Conservation (phyloP, 164 flowering plant species). For the Macadamia integrifolia region DNA sequence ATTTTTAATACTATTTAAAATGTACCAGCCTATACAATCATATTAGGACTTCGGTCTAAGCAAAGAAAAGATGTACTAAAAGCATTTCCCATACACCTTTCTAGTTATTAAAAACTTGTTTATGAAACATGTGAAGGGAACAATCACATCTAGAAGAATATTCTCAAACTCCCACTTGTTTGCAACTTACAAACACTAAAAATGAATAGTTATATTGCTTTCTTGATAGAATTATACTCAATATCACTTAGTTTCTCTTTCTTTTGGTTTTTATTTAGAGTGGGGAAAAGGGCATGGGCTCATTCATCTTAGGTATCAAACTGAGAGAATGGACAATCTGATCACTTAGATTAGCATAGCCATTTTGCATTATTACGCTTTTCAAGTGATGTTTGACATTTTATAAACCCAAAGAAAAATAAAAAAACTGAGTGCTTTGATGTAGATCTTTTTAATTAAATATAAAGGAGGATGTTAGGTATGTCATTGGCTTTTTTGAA, state of each 20-base stretch:
- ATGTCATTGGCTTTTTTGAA: too few relatives aligned
- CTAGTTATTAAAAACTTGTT: not conserved
- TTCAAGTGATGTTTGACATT: too few relatives aligned
- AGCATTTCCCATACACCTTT: not conserved
- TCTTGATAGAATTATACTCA: not conserved
- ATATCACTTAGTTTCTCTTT: not conserved
- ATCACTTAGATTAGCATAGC: too few relatives aligned
- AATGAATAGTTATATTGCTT: not conserved
- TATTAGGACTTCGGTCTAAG: not conserved
- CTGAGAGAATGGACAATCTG: too few relatives aligned
- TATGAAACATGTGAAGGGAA: slow-evolving; percentile 12
- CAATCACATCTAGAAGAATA: slow-evolving; percentile 18
- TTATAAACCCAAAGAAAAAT: not conserved
- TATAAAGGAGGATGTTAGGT: too few relatives aligned
- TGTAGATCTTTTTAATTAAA: too few relatives aligned
- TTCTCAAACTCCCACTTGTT: slow-evolving; percentile 35
- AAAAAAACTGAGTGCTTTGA: too few relatives aligned
- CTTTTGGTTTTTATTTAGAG: too few relatives aligned
- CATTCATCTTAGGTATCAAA: not conserved
- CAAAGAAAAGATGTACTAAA: not conserved
- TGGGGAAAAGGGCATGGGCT: not conserved
- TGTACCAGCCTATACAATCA: not conserved
- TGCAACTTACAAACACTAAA: slow-evolving; percentile 22
- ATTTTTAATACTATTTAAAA: not conserved
- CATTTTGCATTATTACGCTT: too few relatives aligned